phyloP scores from a whole-genome alignment of 1,284 basidiomycete species.

The Ceratobasidium sp. region DNA sequence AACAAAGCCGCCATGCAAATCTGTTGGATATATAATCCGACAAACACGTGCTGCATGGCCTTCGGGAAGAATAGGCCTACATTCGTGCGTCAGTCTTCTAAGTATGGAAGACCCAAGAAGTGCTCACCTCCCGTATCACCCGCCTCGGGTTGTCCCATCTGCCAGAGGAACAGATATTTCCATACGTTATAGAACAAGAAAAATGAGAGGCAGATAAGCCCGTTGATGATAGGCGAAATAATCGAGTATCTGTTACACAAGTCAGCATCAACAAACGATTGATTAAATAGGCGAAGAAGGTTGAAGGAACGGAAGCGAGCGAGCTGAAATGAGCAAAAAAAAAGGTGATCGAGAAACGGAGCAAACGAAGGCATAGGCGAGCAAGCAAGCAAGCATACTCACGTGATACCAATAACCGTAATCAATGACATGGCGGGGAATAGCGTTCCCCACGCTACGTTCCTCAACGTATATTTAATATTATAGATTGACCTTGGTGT shows the following conservation, averaged over 20 bases:
- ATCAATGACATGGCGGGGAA: conserved; percentile 63
- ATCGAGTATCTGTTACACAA: conserved; percentile 76
- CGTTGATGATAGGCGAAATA: conserved; percentile 95
- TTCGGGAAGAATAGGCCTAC: conserved; percentile 94
- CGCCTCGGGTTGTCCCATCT: conserved; percentile 77
- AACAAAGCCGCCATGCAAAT: conserved; percentile 87
- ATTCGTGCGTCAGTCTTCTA: no score
- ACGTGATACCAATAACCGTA: conserved; percentile 51
- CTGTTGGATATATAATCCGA: conserved; percentile 90
- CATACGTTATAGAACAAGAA: conserved; percentile 86
- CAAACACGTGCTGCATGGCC: conserved; percentile 92
- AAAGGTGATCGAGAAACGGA: neutral
- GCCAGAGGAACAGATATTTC: conserved; percentile 91
- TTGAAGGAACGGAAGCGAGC: conserved; percentile 47
- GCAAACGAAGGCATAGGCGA: no score
- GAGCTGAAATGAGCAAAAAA: conserved; percentile 47
- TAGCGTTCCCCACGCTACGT: conserved; percentile 86
- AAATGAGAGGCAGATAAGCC: conserved; percentile 87
- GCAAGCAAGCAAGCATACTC: neutral
- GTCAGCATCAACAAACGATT: no score
- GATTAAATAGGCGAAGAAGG: no score
- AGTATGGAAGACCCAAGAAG: no score
- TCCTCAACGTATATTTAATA: conserved; percentile 57
- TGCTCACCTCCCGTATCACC: conserved; percentile 77
- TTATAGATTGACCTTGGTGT: conserved; percentile 61